Conservation (phyloP, 805 yeast species). For the Ogataea allantospora region DNA sequence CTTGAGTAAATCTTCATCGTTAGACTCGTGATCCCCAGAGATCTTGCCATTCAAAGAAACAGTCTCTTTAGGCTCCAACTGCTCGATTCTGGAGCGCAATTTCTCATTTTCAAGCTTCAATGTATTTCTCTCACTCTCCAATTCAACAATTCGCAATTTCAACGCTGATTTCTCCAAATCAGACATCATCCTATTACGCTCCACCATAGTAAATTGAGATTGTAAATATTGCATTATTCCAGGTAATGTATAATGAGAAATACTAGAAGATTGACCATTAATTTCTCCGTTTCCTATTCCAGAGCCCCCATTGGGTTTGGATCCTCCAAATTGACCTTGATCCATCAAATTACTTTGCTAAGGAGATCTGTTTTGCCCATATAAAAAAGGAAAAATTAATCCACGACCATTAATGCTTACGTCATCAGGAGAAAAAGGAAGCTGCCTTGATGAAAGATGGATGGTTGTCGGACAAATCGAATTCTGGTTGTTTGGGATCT, state of each 20-base stretch:
- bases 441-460: constrained; percentile 15
- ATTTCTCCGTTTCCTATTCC: constrained; percentile 7
- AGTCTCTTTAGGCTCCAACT: constrained; percentile 35
- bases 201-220: constrained; percentile 52
- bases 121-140: constrained; percentile 52
- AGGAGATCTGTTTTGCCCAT: constrained; percentile 9
- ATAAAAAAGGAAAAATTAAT: constrained; percentile 2
- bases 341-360: constrained; percentile 13
- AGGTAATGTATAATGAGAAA: constrained; percentile 44
- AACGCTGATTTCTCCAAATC: constrained; percentile 51
- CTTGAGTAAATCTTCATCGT: constrained; percentile 13
- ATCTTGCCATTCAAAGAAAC: constrained; percentile 11
- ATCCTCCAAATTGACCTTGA: constrained; percentile 20
- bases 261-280: constrained; percentile 5
- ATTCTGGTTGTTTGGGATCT: constrained; percentile 10
- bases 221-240: constrained; percentile 60
- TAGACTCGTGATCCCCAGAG: not conserved
- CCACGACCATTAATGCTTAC: not conserved
- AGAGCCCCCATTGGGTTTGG: constrained; percentile 8
- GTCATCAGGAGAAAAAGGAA: constrained; percentile 3
- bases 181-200: constrained; percentile 45
- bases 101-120: constrained; percentile 41
- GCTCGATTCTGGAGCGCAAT: constrained; percentile 38
- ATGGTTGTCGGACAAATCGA: constrained; percentile 12
- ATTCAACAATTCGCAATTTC: constrained; percentile 48